Percentiles rank a stretch among this genome's conserved stretches.
phyloP scores from a whole-genome alignment of 176 grass and related monocot genomes.

The Saccharum spontaneum region DNA sequence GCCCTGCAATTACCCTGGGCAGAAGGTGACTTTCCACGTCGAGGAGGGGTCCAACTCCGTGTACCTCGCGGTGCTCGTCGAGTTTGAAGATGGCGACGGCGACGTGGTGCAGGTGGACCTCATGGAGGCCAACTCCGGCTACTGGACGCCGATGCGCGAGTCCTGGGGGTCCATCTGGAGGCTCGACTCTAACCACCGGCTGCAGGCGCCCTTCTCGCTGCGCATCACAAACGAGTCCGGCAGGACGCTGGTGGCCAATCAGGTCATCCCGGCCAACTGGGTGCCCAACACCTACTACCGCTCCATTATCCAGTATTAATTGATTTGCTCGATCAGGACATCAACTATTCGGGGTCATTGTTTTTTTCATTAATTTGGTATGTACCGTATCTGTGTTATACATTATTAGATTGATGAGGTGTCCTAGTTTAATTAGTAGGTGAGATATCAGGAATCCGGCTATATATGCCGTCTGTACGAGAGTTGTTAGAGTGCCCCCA shows the following conservation, averaged over 20 bases:
- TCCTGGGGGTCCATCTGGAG: conserved; percentile 71
- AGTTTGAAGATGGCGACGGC: conserved; percentile 72
- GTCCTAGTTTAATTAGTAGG: background rate
- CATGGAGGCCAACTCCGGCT: conserved; percentile 44
- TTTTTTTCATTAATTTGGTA: conserved; percentile 19
- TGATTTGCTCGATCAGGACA: background rate
- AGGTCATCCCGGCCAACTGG: conserved; percentile 80
- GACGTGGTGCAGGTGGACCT: conserved; percentile 59
- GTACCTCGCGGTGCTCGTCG: conserved; percentile 63
- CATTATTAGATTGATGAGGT: background rate
- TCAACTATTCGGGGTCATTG: conserved; percentile 18
- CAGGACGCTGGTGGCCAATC: conserved; percentile 53
- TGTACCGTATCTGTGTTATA: conserved; percentile 22
- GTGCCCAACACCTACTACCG: conserved; percentile 49
- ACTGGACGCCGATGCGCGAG: conserved; percentile 60
- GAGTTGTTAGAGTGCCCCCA: conserved; percentile 11
- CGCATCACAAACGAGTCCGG: conserved; percentile 60
- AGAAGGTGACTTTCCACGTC: conserved; percentile 60
- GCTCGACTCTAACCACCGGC: conserved; percentile 51
- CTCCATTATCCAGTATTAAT: conserved; percentile 48
- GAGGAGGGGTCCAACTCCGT: conserved; percentile 75
- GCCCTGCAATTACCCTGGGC: conserved; percentile 51
- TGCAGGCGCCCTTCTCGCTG: conserved; percentile 69
- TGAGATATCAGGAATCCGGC: conserved; percentile 22
- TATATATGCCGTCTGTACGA: background rate